Evolutionary conservation across 768 basidiomycete species (phyloP), one percentile per base, ranked within the genome.

Genomic region (Leccinellum rugosiceps): DNA sequence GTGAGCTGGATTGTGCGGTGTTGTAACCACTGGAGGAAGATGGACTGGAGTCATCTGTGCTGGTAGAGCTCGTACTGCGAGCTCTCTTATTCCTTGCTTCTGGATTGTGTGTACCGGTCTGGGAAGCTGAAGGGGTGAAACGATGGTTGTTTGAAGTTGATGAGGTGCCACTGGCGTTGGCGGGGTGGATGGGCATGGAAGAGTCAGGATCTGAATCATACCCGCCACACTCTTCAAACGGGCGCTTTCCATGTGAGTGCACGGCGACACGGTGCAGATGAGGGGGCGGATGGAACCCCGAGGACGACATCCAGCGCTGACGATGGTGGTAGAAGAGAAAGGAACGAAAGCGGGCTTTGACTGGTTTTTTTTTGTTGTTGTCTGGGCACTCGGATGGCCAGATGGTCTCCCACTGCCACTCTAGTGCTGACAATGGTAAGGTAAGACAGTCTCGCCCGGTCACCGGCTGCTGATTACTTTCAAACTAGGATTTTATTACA

Each of bases 51-150:
- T 54, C 59, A 43, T 72, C 72, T 54, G 74, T 75, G n/a, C 69
- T 72, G 46, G 77, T 77, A 32, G 77, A 80, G 58, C 78, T 80
- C 32, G 78, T 79, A 58, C 83, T 84, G 47, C 84, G 72, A 4
- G 84, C 81, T 31, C 84, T 72, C 70, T 85, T 85, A 59, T 79
- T 83, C 57, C 82, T 79, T 54, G 81, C 76, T 61, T 80, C 79
- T 48, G 76, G 74, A 63, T 74, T 73, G 52, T 66, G 74, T 69
- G 65, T 63, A 65, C 53, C 52, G 38, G 50, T 23, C 5, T 55
- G 35, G 3, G 38, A 52, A 25, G 55, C 8, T 25, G 56, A 23
- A 2, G 67, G 15, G 14, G 65, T 26, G 21, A 61, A 58, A 38
- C 56, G 66, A 31, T 26, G 56, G 32, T 43, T 52, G 48, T 38